A percentile compares a stretch with the other conserved stretches of the same genome.
Conservation (phyloP, 768 basidiomycete species). For the Tricholoma saponaceum region DNA sequence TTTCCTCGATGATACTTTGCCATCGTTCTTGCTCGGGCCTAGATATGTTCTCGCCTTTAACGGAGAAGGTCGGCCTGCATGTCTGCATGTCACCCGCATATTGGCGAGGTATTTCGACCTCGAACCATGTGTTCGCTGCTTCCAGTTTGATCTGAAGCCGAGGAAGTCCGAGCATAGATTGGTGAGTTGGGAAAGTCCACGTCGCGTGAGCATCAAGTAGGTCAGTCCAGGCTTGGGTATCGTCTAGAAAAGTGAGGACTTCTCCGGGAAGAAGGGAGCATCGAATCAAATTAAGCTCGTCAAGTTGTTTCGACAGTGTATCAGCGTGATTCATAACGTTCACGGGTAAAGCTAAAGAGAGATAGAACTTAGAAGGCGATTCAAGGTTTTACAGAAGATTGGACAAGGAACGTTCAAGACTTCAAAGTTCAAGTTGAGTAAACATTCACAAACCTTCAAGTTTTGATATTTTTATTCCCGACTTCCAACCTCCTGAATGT, state of each 20-base stretch:
- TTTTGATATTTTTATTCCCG: too few relatives aligned
- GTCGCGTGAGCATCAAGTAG: slow-evolving; percentile 12
- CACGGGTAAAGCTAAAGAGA: too few relatives aligned
- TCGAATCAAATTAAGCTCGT: slow-evolving; percentile 58
- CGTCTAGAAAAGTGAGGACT: slow-evolving; percentile 39
- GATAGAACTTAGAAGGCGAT: too few relatives aligned
- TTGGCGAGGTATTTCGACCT: slow-evolving; percentile 20
- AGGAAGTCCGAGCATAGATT: background rate
- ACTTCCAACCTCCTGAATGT: too few relatives aligned
- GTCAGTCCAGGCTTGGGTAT: slow-evolving; percentile 24
- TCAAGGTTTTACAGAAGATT: too few relatives aligned
- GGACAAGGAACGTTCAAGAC: too few relatives aligned
- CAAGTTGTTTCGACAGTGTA: slow-evolving; percentile 17
- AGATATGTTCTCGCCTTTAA: slow-evolving; percentile 44
- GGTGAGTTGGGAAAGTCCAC: background rate
- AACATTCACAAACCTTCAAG: too few relatives aligned
- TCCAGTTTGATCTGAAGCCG: slow-evolving; percentile 24
- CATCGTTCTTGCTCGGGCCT: slow-evolving; percentile 47
- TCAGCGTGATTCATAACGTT: background rate
- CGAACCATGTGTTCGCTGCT: slow-evolving; percentile 30
- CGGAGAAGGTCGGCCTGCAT: slow-evolving; percentile 23
- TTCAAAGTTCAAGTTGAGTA: too few relatives aligned
- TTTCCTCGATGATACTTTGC: slow-evolving; percentile 37
- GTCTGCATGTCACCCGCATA: slow-evolving; percentile 10
- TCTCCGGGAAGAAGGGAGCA: slow-evolving; percentile 65